A percentile compares a stretch with the other conserved stretches of the same genome.
These are phyloP conservation scores for Colletotrichum trifolii DNA, from an alignment of 2,329 filamentous ascomycete species.

Conservation along the genomic window DNA sequence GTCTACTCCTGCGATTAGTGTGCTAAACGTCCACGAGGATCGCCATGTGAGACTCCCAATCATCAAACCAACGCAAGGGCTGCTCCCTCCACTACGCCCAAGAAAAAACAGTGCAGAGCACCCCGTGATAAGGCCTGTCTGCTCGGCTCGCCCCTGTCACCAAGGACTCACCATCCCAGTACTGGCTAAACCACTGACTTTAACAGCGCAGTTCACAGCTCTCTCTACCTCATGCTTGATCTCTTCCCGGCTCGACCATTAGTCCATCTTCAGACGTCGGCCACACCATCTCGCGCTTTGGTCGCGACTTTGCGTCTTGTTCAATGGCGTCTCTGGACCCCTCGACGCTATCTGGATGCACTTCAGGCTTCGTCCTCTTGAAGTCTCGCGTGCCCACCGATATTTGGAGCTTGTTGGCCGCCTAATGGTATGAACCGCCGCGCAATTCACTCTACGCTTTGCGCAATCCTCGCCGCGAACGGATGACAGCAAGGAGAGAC, in stretches of 20 bases:
- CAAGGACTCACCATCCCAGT: neutral
- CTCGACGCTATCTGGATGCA: slow-evolving; percentile 5
- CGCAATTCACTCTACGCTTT: too few species aligned
- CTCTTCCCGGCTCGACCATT: too few species aligned
- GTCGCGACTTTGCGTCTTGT: neutral
- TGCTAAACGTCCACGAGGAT: slow-evolving; percentile 4
- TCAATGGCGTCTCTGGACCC: slow-evolving; percentile 14
- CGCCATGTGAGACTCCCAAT: slow-evolving; percentile 29
- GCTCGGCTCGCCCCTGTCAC: slow-evolving; percentile 3
- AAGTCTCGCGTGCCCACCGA: neutral
- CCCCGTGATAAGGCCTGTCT: slow-evolving; percentile 23
- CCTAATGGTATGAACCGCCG: neutral
- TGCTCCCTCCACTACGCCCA: slow-evolving; percentile 3
- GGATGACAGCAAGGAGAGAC: neutral
- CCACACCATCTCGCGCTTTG: slow-evolving; percentile 19
- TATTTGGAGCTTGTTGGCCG: slow-evolving; percentile 5
- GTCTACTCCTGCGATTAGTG: too few species aligned
- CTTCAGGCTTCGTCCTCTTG: neutral
- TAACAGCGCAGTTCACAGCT: neutral
- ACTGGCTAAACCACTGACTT: neutral
- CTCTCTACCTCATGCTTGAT: neutral
- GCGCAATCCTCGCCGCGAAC: too few species aligned
- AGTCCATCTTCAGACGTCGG: too few species aligned
- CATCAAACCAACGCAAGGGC: slow-evolving; percentile 20
- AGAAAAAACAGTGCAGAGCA: neutral